Evolutionary conservation across 2,329 filamentous ascomycete genomes (phyloP), one percentile per base, ranked within the genome.

Genomic region (Beauveria caledonica): DNA sequence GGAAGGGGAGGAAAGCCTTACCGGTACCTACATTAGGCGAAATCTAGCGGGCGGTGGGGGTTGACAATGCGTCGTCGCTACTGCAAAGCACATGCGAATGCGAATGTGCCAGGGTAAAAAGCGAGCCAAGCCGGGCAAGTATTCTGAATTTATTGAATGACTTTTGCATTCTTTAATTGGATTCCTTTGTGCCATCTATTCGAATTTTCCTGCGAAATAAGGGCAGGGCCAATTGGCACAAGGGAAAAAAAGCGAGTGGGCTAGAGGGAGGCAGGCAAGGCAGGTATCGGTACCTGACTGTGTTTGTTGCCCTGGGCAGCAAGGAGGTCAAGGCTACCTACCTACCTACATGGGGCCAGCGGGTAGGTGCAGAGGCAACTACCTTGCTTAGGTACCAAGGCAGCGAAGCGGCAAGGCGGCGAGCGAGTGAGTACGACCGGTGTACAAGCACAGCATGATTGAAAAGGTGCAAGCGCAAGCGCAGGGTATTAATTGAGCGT

Each of bases 221-320:
- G 25, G 6, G 52, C 39, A 39, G 29, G 25, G 49, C 13, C 23
- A 50, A 29, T 29, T 50, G 23, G 27, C 8, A 4, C 11, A 15
- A 49, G 7, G 10, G 8, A 10, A 46, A 17, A 33, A 45, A 51
- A 13, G 9, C 19, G 19, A 10, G 25, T 45, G 25, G 46, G 48
- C 19, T 15, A 15, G 9, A 36, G 44, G 9, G 21, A 55, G 33
- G 33, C 33, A 15, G 33, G 33, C 10, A 33, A 36, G 27, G n/a
- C 27, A 11, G 42, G 60, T 62, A 62, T n/a, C 33, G 21, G 33
- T 62, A 62, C 60, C 50, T 62, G 53, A 10, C 9, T 21, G 5
- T 36, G 23, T 42, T 44, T 40, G 60, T 61, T 61, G 60, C 60
- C 60, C 60, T 53, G 29, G 60, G 53, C 48, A 61, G 60, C 60